Evolutionary conservation across 805 yeast species (phyloP).

Genomic region (Suhomyces faveliae): DNA sequence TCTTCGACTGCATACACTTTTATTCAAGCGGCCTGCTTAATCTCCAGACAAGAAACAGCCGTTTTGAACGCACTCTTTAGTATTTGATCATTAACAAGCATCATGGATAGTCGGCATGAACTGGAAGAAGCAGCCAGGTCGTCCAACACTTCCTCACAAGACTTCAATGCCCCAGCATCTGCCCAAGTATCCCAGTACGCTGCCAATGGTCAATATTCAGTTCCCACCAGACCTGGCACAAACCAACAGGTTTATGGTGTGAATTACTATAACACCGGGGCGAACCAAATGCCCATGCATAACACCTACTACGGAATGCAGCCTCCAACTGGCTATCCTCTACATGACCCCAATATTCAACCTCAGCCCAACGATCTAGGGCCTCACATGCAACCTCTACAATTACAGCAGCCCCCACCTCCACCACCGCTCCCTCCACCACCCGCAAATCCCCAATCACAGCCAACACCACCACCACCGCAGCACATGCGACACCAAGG

Average conservation of each 20-base stretch:
- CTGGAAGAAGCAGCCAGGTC: background rate
- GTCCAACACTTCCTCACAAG: background rate
- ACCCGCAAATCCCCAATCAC: too few species aligned
- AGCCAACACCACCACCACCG: background rate
- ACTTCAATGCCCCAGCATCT: background rate
- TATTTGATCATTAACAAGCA: background rate
- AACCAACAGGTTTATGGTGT: background rate
- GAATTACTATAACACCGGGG: background rate
- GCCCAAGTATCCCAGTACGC: background rate
- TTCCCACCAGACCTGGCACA: background rate
- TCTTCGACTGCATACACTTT: background rate
- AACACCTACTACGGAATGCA: background rate
- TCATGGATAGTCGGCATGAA: background rate
- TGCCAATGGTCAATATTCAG: background rate
- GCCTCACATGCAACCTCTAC: background rate
- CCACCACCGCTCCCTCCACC: background rate
- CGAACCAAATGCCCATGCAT: background rate
- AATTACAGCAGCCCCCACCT: background rate
- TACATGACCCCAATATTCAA: background rate
- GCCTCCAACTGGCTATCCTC: background rate
- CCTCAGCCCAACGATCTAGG: background rate
- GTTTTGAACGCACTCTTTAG: background rate
- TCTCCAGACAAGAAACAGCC: background rate
- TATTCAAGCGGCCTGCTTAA: background rate
- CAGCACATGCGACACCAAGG: background rate